Base-by-base conservation (phyloP, 1,139 yeast species). In the Hyphopichia buzzinii region DNA sequence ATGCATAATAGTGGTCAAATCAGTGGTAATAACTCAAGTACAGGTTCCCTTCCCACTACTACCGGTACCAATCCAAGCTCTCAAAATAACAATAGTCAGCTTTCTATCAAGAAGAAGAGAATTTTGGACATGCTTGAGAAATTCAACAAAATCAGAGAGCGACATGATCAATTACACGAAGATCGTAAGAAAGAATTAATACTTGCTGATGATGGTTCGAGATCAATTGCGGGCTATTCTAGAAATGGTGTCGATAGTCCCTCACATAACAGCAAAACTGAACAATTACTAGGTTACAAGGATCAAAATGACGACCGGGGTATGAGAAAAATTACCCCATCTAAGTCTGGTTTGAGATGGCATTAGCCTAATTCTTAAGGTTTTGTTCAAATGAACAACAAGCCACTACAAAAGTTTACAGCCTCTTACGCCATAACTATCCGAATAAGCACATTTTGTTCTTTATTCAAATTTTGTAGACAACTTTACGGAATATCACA, bases 121-220 rank as follows among this genome's bases (percentile, higher is more conserved):
- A 62, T 60, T 10, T 62, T 67, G 22, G 87, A 81, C 38, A 64
- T 85, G 57, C 67, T 84, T 35, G 82, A 78, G 30, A 76, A 72
- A 39, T 86, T 84, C 55, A 71, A 74, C 34, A 66, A 66, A 15
- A 74, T 81, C 5, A 92, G 84, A 55, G 76, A 75, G 39, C 64
- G 61, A 32, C 82, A 81, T 38, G 81, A 79, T 29, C 46, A 42
- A 3, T 40, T 39, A 32, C 26, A 31, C 12, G 12, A n/a, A 13
- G 31, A 33, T 8, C 12, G 21, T 5, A 22, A 17, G 13, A 33
- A 33, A 14, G 36, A 33, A 2, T 23, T 31, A 4, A 22, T 21
- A n/a, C 24, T 27, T 17, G 25, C 15, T 24, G 36, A 22, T 8
- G 31, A 29, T 8, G 7, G 13, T 8, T 23, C 27, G 2, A 15